Base-by-base conservation (phyloP, 306 rosid genomes). In the Mucuna pruriens region DNA sequence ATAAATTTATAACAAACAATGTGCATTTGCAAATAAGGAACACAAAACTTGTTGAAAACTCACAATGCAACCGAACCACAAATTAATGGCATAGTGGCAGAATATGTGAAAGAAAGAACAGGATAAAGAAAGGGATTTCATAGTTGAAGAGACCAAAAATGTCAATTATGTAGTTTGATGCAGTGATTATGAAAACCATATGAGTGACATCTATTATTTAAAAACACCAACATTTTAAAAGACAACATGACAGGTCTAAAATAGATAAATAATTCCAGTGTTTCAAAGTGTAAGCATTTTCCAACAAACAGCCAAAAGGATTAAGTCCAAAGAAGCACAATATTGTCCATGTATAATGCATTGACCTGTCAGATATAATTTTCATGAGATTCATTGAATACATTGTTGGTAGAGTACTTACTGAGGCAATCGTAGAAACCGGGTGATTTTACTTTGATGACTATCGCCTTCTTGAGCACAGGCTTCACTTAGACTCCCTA, bases 401-500 rank as follows among this genome's bases (percentile, higher is more conserved):
- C 20, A 70, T 44, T 31, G 51, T 63, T 54, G 58, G 57, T 7
- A 34, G 49, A 75, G 68, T 75, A 80, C 89, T 86, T 86, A 86
- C 89, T 83, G 89, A 52, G 87, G 87, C 71, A 86, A 54, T 74
- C 87, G 83, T 42, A 93, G 89, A 84, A 95, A 87, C 84, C 92
- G 85, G 23, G 93, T 85, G 69, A 90, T 89, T 82, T 88, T 90
- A 90, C 90, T 93, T 82, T 90, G 99, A 86, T 93, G 96, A 76
- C 80, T 52, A 81, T 90, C 99, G 22, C 96, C 99, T 91, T 90
- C 97, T 85, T 93, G 99, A 78, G 72, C 77, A 73, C 94, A 86
- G 46, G 87, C 81, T 80, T 90, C 94, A 51, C 92, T 93, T 82
- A 95, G 81, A 89, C 99, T 93, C 80, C 99, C 99, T 57, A 95